Evolutionary conservation across 2,329 filamentous ascomycete genomes (phyloP), one percentile per base, ranked within the genome.

Genomic region (Ceratocystis eucalypticola): DNA sequence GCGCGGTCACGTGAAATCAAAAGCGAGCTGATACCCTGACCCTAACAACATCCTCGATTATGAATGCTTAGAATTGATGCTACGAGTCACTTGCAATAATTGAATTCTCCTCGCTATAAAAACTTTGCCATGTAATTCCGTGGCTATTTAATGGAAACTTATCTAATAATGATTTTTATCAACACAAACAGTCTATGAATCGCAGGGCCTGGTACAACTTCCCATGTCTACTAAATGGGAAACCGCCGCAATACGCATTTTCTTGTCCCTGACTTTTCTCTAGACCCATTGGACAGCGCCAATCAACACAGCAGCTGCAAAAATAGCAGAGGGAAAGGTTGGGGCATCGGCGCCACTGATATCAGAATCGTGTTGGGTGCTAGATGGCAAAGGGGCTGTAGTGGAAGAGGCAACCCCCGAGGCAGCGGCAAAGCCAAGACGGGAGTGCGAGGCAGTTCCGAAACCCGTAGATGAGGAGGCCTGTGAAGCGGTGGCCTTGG

Each of bases 321-420:
- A 73, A 37, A 72, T 74, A 46, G 75, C 25, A 17, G 74, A 65
- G 55, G 74, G 74, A 20, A 74, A 71, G 7, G 75, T 37, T 8
- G 71, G 69, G 25, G 72, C 73, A n/a, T 70, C 69, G 46, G 70
- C 71, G 45, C 72, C 72, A 50, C 68, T 74, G 20, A 69, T 69
- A n/a, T 69, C 50, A n/a, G 71, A 70, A 22, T 70, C 71, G 37
- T 33, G 28, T 7, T 59, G 55, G 15, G 64, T 68, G 45, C 64
- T 66, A 61, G 70, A 69, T 20, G 64, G 41, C 17, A 10, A 10
- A 8, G 33, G 25, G 59, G 64, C 53, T 28, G 22, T 41, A 17
- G 61, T 50, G 8, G 67, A 64, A 30, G 65, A 63, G 41, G 63
- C 17, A 44, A 41, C 30, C n/a, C 64, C 65, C 17, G 68, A n/a